Percentiles rank a stretch among this genome's conserved stretches.
These are phyloP conservation scores for Hypoxylon lienhwacheense DNA, from an alignment of 495 filamentous ascomycete species.

Conservation along the genomic window DNA sequence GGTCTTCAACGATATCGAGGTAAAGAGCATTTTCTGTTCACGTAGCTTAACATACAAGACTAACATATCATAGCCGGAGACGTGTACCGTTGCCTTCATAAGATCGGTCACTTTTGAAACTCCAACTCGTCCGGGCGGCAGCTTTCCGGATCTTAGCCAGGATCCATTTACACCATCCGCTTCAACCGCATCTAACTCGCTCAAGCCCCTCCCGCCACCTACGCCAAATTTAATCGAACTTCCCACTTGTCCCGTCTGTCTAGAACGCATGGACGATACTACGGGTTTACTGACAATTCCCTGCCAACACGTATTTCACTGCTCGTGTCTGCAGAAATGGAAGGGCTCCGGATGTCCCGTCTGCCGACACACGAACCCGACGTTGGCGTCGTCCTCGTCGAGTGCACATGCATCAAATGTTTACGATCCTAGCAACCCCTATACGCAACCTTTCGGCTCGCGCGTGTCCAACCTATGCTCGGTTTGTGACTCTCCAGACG, in stretches of 20 bases:
- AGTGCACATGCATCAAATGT: slow-evolving; percentile 28
- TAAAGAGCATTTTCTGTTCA: slow-evolving; percentile 47
- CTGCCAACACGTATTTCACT: slow-evolving; percentile 98
- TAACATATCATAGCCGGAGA: slow-evolving; percentile 71
- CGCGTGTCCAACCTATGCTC: slow-evolving; percentile 60
- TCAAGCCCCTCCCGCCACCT: slow-evolving; percentile 87
- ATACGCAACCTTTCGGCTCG: slow-evolving; percentile 54
- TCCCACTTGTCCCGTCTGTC: slow-evolving; percentile 93
- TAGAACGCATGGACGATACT: slow-evolving; percentile 98
- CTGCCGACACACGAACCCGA: slow-evolving; percentile 76
- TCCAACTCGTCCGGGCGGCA: slow-evolving; percentile 43
- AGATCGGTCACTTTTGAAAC: slow-evolving; percentile 76
- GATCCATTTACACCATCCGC: slow-evolving; percentile 66
- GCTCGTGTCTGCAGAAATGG: slow-evolving; percentile 95
- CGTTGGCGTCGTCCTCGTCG: slow-evolving; percentile 25
- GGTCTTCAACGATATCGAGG: slow-evolving; percentile 92
- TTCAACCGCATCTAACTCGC: slow-evolving; percentile 54
- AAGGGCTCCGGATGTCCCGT: slow-evolving; percentile 91
- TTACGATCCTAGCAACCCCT: slow-evolving; percentile 46
- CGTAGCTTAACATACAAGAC: slow-evolving; percentile 6
- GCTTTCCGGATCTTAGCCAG: slow-evolving; percentile 61
- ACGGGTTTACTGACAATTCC: slow-evolving; percentile 92
- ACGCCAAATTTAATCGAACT: slow-evolving; percentile 88
- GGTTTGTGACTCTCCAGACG: slow-evolving; percentile 72
- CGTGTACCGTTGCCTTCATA: slow-evolving; percentile 94